Percentiles rank a stretch among this genome's conserved stretches.
Conservation (phyloP, 2,329 filamentous ascomycete species). For the Fusarium globosum region DNA sequence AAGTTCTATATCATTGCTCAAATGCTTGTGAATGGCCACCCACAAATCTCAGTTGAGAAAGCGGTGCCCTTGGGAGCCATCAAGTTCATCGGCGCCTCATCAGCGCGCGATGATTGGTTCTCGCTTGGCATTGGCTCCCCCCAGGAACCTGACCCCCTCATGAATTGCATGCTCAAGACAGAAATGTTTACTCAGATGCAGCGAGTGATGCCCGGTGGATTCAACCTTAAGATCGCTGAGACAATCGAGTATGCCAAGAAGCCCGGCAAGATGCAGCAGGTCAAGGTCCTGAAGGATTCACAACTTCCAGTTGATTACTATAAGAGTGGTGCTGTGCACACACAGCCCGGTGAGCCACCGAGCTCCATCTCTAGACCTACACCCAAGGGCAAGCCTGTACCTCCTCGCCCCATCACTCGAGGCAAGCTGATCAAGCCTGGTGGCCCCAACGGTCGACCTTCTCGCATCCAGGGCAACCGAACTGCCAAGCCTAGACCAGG, state of each 20-base stretch:
- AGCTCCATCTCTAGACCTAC: constrained; percentile 86
- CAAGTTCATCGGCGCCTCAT: constrained; percentile 86
- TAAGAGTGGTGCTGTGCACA: constrained; percentile 93
- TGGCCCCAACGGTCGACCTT: constrained; percentile 83
- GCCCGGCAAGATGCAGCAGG: constrained; percentile 86
- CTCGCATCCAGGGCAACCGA: constrained; percentile 70
- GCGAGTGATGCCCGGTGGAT: constrained; percentile 79
- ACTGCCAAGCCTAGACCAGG: constrained; percentile 58
- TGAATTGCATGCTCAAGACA: constrained; percentile 96
- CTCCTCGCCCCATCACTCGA: constrained; percentile 89
- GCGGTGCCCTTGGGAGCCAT: constrained; percentile 87
- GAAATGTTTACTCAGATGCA: constrained; percentile 95
- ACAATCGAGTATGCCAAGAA: constrained; percentile 97
- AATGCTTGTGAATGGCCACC: constrained; percentile 81
- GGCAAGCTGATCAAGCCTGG: constrained; percentile 93
- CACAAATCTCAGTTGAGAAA: constrained; percentile 83
- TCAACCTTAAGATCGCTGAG: constrained; percentile 85
- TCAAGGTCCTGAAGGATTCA: constrained; percentile 93
- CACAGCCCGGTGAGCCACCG: constrained; percentile 82
- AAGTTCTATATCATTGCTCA: constrained; percentile 93
- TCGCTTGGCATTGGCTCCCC: constrained; percentile 89
- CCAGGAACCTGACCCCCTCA: constrained; percentile 90
- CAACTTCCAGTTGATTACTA: constrained; percentile 82
- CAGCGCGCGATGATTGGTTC: constrained; percentile 94
- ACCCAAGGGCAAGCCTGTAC: constrained; percentile 86